Conservation (phyloP, 129 eudicot genomes). For the Erigeron canadensis region DNA sequence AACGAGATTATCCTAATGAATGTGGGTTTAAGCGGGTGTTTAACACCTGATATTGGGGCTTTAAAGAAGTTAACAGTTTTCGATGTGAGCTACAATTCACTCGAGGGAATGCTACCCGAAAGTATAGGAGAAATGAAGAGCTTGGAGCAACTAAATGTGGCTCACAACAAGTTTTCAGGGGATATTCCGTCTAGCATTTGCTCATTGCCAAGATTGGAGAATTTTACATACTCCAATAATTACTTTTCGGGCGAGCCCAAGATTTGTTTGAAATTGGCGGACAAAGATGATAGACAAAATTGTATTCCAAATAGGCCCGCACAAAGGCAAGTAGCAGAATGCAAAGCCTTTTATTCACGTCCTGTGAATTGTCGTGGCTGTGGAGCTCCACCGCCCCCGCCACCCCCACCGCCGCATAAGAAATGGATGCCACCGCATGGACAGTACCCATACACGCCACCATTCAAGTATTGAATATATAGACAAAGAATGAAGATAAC, state of each 20-base stretch:
- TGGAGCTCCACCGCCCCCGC: constrained; percentile 44
- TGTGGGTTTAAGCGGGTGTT: constrained; percentile 54
- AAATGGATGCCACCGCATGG: constrained; percentile 24
- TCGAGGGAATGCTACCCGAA: constrained; percentile 61
- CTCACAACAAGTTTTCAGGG: constrained; percentile 64
- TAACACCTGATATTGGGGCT: constrained; percentile 58
- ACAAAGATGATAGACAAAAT: constrained; percentile 59
- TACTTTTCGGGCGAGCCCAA: constrained; percentile 58
- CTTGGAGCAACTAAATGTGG: constrained; percentile 78
- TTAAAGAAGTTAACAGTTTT: constrained; percentile 58
- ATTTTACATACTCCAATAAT: constrained; percentile 70
- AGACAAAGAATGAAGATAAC: neutral
- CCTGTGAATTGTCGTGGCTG: constrained; percentile 69
- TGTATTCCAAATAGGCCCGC: constrained; percentile 60
- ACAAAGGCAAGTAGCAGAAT: constrained; percentile 53
- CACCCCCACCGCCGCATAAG: constrained; percentile 24
- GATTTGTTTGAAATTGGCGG: constrained; percentile 52
- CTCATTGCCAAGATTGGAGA: constrained; percentile 63
- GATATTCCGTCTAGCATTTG: constrained; percentile 71
- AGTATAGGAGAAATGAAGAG: constrained; percentile 60
- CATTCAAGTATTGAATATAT: constrained; percentile 17
- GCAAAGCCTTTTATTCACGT: constrained; percentile 56
- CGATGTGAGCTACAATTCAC: constrained; percentile 63
- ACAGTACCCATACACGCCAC: constrained; percentile 23
- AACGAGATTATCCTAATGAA: constrained; percentile 66